Evolutionary conservation across 176 grass and related monocot species (phyloP).

Genomic region (Typha latifolia): DNA sequence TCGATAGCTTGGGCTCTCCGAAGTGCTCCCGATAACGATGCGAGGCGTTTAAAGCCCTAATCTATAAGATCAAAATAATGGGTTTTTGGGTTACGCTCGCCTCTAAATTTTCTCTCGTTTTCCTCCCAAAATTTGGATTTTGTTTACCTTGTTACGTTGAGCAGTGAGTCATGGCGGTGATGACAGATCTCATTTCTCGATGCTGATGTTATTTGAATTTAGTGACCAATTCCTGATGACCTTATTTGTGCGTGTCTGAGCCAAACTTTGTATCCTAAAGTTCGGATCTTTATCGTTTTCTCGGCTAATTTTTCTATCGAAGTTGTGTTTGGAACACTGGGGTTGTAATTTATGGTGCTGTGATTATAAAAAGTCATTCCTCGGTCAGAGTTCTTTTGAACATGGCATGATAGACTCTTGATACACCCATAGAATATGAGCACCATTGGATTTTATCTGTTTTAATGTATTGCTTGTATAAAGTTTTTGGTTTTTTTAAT

Average conservation of each 20-base stretch:
- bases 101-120: slow-evolving; percentile 21
- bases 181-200: slow-evolving; percentile 11
- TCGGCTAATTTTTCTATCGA: too few relatives aligned
- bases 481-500: too few relatives aligned
- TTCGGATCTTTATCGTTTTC: too few relatives aligned
- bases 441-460: not conserved
- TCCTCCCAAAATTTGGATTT: not conserved
- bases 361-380: slow-evolving; percentile 16
- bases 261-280: not conserved
- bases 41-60: slow-evolving; percentile 51
- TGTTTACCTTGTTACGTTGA: too few relatives aligned
- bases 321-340: too few relatives aligned
- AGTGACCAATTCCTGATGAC: not conserved
- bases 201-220: slow-evolving; percentile 2
- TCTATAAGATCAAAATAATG: slow-evolving; percentile 17
- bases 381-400: slow-evolving; percentile 1
- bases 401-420: slow-evolving; percentile 2
- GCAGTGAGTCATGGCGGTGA: not conserved
- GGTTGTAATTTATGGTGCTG: not conserved
- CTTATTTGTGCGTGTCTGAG: slow-evolving; percentile 17
- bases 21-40: slow-evolving; percentile 20
- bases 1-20: not conserved
- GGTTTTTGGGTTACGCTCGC: slow-evolving; percentile 47
- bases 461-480: too few relatives aligned
- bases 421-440: slow-evolving; percentile 20